Percentiles rank a stretch among this genome's conserved stretches.
These are phyloP conservation scores for Catharanthus roseus DNA, from an alignment of 257 asterid genomes.

Conservation along the genomic window DNA sequence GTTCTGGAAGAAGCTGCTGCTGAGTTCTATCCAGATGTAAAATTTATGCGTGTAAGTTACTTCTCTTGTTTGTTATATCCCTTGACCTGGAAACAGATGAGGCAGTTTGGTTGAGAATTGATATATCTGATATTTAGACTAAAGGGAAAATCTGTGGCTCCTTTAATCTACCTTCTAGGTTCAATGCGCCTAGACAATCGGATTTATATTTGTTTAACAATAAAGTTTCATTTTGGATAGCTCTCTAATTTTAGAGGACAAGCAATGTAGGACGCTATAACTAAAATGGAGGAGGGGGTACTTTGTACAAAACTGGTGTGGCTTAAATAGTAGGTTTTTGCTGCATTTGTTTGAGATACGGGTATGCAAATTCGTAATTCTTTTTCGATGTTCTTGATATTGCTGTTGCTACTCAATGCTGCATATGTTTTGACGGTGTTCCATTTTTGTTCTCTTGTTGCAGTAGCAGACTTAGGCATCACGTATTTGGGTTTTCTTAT, in stretches of 20 bases:
- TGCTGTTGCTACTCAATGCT: background rate
- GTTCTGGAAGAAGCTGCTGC: conserved; percentile 93
- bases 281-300: background rate
- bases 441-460: background rate
- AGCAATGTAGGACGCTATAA: background rate
- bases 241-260: background rate
- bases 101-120: background rate
- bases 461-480: background rate
- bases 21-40: conserved; percentile 78
- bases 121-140: background rate
- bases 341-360: background rate
- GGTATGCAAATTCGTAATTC: background rate
- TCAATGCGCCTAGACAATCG: background rate
- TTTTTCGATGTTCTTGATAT: background rate
- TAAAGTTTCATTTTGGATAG: background rate
- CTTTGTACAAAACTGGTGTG: background rate
- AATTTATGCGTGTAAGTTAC: conserved; percentile 79
- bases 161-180: background rate
- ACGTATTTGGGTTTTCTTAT: background rate
- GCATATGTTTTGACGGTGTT: background rate
- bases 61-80: background rate
- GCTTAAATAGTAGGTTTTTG: background rate
- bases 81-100: background rate
- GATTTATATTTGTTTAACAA: background rate
- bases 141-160: no score